Evolutionary conservation across 2,329 filamentous ascomycete genomes (phyloP).

Genomic region (Rhynchosporium graminicola): DNA sequence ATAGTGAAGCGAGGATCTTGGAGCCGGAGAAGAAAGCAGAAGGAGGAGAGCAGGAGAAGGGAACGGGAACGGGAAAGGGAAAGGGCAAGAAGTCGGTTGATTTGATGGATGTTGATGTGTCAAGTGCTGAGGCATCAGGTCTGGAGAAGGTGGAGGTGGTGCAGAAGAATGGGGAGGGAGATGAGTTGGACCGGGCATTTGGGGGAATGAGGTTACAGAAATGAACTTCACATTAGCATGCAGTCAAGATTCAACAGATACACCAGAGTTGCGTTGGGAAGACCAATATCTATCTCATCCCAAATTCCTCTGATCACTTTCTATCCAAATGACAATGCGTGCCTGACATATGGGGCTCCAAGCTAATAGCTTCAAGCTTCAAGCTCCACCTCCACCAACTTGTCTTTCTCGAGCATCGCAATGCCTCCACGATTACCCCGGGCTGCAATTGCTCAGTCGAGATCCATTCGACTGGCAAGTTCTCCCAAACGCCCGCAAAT

Average conservation of each 20-base stretch:
- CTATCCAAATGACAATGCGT: neutral
- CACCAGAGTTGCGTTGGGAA: too few relatives aligned
- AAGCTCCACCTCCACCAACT: conserved; percentile 3
- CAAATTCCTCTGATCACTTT: neutral
- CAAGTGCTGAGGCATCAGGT: conserved; percentile 38
- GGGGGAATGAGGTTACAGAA: conserved; percentile 47
- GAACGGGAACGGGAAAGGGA: too few relatives aligned
- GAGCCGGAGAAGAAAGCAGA: conserved; percentile 59
- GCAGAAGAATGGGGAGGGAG: conserved; percentile 48
- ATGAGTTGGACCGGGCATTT: conserved; percentile 55
- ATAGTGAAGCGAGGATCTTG: conserved; percentile 69
- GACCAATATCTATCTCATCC: neutral
- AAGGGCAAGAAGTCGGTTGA: conserved; percentile 22
- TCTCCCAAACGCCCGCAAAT: conserved; percentile 19
- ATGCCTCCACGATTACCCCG: conserved; percentile 41
- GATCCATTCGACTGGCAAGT: conserved; percentile 20
- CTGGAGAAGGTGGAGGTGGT: conserved; percentile 42
- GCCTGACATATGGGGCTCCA: conserved; percentile 22
- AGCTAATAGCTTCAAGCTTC: neutral
- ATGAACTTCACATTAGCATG: neutral
- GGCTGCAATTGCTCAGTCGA: conserved; percentile 28
- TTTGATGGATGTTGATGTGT: conserved; percentile 40
- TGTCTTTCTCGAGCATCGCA: conserved; percentile 27
- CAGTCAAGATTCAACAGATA: too few relatives aligned
- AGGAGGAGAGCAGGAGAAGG: conserved; percentile 24